Conservation (phyloP, 2,329 filamentous ascomycete species). For the Fusarium avenaceum region DNA sequence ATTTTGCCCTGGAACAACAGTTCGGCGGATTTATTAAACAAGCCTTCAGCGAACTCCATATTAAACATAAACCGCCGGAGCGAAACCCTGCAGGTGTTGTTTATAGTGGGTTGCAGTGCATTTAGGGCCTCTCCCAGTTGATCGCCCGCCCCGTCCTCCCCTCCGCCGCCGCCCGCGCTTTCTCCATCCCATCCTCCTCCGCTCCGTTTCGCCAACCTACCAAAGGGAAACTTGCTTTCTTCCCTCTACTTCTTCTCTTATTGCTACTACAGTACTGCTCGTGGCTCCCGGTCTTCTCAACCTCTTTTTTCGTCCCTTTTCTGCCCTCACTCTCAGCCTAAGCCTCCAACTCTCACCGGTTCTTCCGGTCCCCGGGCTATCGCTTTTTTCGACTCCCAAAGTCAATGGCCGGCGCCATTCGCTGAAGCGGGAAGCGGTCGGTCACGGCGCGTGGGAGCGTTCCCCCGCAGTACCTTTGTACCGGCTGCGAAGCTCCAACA, state of each 20-base stretch:
- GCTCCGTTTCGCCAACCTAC: slow-evolving; percentile 37
- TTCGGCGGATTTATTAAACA: slow-evolving; percentile 6
- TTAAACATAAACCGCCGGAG: slow-evolving; percentile 28
- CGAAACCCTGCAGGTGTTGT: slow-evolving; percentile 29
- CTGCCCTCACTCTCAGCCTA: slow-evolving; percentile 21
- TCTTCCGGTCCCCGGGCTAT: slow-evolving; percentile 32
- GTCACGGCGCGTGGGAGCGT: slow-evolving; percentile 71
- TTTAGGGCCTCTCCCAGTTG: slow-evolving; percentile 19
- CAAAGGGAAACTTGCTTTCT: slow-evolving; percentile 44
- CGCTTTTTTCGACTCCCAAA: slow-evolving; percentile 42
- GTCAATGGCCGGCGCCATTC: slow-evolving; percentile 71
- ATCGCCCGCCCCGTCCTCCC: slow-evolving; percentile 29
- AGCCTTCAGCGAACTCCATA: slow-evolving; percentile 24
- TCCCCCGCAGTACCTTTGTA: slow-evolving; percentile 69
- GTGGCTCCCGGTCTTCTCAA: slow-evolving; percentile 15
- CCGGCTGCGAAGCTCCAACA: slow-evolving; percentile 49
- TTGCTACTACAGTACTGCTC: slow-evolving; percentile 27
- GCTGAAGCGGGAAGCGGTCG: slow-evolving; percentile 66
- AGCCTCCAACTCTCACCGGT: slow-evolving; percentile 19
- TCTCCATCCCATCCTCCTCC: slow-evolving; percentile 32
- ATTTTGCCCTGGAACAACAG: slow-evolving; percentile 9
- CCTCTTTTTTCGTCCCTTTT: slow-evolving; percentile 15
- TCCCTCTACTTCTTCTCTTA: slow-evolving; percentile 33
- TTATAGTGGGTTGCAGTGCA: slow-evolving; percentile 8
- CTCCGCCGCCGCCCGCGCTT: slow-evolving; percentile 32